Evolutionary conservation across 345 rosid genomes (phyloP), one percentile per base, ranked within the genome.

Genomic region (Boechera stricta): DNA sequence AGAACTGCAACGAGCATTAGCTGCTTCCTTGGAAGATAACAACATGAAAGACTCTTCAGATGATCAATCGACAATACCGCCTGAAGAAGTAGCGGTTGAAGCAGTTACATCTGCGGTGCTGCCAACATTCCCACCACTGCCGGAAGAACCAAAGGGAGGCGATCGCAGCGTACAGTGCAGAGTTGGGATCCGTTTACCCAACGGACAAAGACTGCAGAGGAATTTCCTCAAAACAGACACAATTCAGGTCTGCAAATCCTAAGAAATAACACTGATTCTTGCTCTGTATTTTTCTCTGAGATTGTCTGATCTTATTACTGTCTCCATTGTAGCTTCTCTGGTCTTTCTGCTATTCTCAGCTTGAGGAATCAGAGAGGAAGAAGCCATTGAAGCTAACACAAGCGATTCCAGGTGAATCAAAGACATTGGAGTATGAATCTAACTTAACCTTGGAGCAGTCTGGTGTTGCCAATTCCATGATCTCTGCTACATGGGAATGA

Each of bases 141-240:
- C 92, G n/a, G 94, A 90, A 80, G 98, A 96, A 81, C 95, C 98
- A 16, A 91, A 84, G 29, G 75, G 79, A 36, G 90, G 87, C 38
- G 95, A 96, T 69, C 89, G 88, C 61, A 87, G 83, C 64, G 77
- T 89, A 26, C 77, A 88, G 45, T 96, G 99, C 81, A 86, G 97
- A 86, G 93, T 96, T 64, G 98, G 98, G 70, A 80, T 96, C 36
- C 97, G 99, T 74, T 89, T 96, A 67, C 99, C 99, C 15, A 91
- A 87, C 73, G 99, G 99, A 44, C 92, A 83, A 63, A 91, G 97
- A 81, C 81, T 85, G 61, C 97, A 96, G 83, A 86, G 99, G 67
- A 90, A 83, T 72, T 96, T 96, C 80, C 82, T 91, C 24, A 86
- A 82, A 47, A 80, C 91, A 55, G 98, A 96, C 70, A 85, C 92